Base-by-base conservation (phyloP, 441 rosid species). In the Gossypium lobatum region DNA sequence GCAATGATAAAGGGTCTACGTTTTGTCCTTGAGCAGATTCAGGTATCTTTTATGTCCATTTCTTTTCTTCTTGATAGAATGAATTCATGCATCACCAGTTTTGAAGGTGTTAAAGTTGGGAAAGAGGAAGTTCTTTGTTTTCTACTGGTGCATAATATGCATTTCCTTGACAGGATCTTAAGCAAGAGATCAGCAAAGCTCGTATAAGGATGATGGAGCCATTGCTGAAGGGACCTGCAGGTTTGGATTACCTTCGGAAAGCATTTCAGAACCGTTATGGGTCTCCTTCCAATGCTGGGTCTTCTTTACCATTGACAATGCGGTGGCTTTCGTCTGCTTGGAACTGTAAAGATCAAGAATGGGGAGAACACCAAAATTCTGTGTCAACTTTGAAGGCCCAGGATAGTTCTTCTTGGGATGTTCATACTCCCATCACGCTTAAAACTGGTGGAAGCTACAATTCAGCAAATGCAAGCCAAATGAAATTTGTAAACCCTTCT, bases 1-100 rank as follows among this genome's bases (percentile, higher is more conserved):
- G 95, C 93, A 42, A 87, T 90, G 85, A 84, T 90, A 57, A 88
- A 80, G 82, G 99, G 99, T 42, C 83, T 95, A 39, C 91, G 92
- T 6, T 93, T 95, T 85, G 84, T 90, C 72, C 84, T 95, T 20
- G 92, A 88, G 84, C 90, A 90, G 86, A 89, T 93, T 83, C 94
- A 88, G 97, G 99, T 95, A 67, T 6, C 26, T 39, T 65, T 46
- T 50, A 31, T 16, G 28, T 28, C 11, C 55, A 0, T 46, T 50
- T 28, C 11, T 34, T 54, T 48, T 21, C 8, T 53, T 64, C 50
- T 11, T 46, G 70, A 55, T 10, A 10, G 48, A 37, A 17, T 64
- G 39, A 34, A 10, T 26, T 73, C 46, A 6, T 26, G 61, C 4
- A 73, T 50, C 9, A 61, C 25, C 11, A 23, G 23, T 71, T 59